A percentile compares a stretch with the other conserved stretches of the same genome.
Conservation (phyloP, 1,139 yeast species). For the Arxiozyma slooffiae region DNA sequence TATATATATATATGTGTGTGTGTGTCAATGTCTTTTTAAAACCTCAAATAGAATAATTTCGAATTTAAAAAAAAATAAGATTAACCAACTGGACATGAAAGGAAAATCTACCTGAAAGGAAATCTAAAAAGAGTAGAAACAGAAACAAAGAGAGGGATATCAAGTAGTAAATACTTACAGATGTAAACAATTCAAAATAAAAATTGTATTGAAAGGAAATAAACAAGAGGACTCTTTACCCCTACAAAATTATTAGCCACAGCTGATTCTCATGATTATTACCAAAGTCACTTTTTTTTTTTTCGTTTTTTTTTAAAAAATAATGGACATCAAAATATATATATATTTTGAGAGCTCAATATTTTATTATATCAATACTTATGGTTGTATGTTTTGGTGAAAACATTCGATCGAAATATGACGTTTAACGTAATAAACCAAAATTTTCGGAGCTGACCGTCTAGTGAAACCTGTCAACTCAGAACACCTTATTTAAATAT, state of each 20-base stretch:
- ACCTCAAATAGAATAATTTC: too few relatives aligned
- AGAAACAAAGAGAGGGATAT: background rate
- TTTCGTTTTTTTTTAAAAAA: too few relatives aligned
- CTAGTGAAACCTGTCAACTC: background rate
- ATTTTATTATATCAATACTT: slow-evolving; percentile 1
- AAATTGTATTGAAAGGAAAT: background rate
- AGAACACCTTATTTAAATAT: too few relatives aligned
- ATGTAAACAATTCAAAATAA: background rate
- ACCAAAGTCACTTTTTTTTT: slow-evolving; percentile 9
- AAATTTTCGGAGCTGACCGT: background rate
- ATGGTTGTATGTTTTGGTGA: slow-evolving; percentile 2
- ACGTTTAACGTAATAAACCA: background rate
- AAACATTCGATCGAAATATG: background rate
- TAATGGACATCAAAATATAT: slow-evolving; percentile 13
- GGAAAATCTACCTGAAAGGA: slow-evolving; percentile 4
- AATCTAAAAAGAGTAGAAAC: background rate
- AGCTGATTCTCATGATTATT: slow-evolving; percentile 10
- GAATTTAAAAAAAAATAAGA: slow-evolving; percentile 16
- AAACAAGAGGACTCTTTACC: background rate
- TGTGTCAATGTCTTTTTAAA: slow-evolving; percentile 12
- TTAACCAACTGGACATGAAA: slow-evolving; percentile 20
- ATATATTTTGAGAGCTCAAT: slow-evolving; percentile 8
- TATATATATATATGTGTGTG: slow-evolving; percentile 12
- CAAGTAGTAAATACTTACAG: background rate
- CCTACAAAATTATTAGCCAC: slow-evolving; percentile 5